These are phyloP conservation scores for Boletus vermiculosoides DNA, from an alignment of 768 basidiomycete species.

Conservation along the genomic window DNA sequence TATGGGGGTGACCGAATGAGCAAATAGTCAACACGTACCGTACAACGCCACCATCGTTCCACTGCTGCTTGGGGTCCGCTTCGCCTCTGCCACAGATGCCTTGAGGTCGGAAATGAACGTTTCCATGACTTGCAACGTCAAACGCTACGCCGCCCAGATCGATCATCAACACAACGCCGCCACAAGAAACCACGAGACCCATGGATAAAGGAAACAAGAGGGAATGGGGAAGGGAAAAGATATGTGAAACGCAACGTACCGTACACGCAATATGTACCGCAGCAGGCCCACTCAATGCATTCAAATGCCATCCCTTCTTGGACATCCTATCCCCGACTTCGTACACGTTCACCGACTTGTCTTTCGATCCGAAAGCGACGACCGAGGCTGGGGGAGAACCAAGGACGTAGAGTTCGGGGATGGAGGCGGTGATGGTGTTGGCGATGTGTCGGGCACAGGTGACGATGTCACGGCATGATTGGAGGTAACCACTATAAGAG, in stretches of 20 bases:
- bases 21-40: constrained; percentile 48
- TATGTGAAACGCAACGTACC: constrained; percentile 44
- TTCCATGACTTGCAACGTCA: constrained; percentile 77
- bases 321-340: constrained; percentile 91
- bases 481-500: constrained; percentile 73
- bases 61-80: constrained; percentile 56
- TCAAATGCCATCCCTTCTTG: constrained; percentile 88
- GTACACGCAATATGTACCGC: constrained; percentile 95
- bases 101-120: constrained; percentile 83
- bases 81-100: constrained; percentile 71
- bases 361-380: constrained; percentile 78
- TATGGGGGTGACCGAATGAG: background rate
- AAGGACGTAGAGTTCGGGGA: constrained; percentile 84
- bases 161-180: background rate
- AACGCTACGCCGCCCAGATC: constrained; percentile 44
- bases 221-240: background rate
- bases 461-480: constrained; percentile 83
- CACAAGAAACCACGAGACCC: background rate
- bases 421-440: constrained; percentile 57
- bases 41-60: constrained; percentile 92
- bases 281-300: constrained; percentile 73
- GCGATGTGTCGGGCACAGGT: constrained; percentile 69
- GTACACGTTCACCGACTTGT: constrained; percentile 57
- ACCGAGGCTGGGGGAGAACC: constrained; percentile 90
- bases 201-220: background rate